Evolutionary conservation across 768 basidiomycete species (phyloP).

Genomic region (Dacryopinax spathularia): DNA sequence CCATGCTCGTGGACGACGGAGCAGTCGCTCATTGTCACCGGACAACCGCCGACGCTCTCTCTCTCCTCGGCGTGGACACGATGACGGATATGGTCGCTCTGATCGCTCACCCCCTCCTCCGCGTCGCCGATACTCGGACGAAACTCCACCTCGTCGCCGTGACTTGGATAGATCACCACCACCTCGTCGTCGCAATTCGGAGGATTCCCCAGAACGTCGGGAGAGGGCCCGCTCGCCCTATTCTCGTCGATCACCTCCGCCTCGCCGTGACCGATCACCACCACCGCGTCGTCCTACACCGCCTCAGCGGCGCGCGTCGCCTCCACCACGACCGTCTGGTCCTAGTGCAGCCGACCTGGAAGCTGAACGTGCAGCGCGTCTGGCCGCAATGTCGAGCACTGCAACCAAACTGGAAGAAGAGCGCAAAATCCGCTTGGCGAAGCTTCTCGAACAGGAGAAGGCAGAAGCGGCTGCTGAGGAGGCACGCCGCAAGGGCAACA

Average conservation of each 20-base stretch:
- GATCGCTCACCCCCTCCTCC: neutral
- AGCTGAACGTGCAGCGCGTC: slow-evolving; percentile 61
- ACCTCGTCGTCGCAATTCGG: neutral
- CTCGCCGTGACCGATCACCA: slow-evolving; percentile 20
- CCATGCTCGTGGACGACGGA: neutral
- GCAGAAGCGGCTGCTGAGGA: slow-evolving; percentile 63
- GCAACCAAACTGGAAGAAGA: slow-evolving; percentile 54
- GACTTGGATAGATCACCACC: too few species aligned
- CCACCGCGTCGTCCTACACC: slow-evolving; percentile 16
- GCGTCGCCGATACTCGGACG: neutral
- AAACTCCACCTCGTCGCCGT: slow-evolving; percentile 9
- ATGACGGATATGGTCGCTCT: slow-evolving; percentile 5
- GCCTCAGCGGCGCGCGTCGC: slow-evolving; percentile 31
- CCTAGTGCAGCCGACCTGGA: slow-evolving; percentile 23
- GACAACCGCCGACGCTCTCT: slow-evolving; percentile 32
- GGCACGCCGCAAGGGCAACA: slow-evolving; percentile 49
- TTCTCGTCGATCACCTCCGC: slow-evolving; percentile 18
- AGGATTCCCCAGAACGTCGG: slow-evolving; percentile 7
- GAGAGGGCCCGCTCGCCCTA: neutral
- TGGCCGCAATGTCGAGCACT: slow-evolving; percentile 75
- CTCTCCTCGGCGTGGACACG: slow-evolving; percentile 27
- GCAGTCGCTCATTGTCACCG: slow-evolving; percentile 24
- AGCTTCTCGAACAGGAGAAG: slow-evolving; percentile 60
- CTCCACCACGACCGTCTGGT: slow-evolving; percentile 23
- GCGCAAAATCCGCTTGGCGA: slow-evolving; percentile 55